Conservation (phyloP, 768 basidiomycete genomes). For the Leccinellum albellum region DNA sequence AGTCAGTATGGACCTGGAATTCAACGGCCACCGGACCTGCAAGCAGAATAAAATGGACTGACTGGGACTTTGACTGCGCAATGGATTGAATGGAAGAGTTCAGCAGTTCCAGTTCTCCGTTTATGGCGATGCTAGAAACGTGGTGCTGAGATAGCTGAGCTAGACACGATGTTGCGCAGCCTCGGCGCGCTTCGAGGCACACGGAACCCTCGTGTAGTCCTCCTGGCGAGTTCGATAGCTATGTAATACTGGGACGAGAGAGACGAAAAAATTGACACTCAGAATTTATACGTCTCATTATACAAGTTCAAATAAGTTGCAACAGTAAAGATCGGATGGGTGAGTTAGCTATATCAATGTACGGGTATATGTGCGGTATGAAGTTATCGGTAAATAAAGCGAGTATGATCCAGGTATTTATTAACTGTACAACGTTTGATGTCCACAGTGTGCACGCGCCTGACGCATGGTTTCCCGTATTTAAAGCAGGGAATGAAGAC, state of each 20-base stretch:
- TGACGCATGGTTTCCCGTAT: constrained; percentile 22
- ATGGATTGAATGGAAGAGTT: background rate
- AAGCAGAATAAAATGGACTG: background rate
- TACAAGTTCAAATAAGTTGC: background rate
- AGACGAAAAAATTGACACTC: too few relatives aligned
- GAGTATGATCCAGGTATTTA: constrained; percentile 2
- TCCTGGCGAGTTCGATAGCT: too few relatives aligned
- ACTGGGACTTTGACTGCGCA: background rate
- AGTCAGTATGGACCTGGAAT: background rate
- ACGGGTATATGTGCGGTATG: constrained; percentile 20
- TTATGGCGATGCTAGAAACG: constrained; percentile 4
- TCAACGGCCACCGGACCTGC: background rate
- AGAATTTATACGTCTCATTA: background rate
- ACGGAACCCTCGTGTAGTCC: constrained; percentile 21
- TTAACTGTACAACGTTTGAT: constrained; percentile 5
- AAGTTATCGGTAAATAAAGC: constrained; percentile 8
- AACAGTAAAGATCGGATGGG: constrained; percentile 3
- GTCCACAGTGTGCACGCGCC: background rate
- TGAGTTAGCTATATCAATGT: constrained; percentile 13
- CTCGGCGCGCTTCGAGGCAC: constrained; percentile 1
- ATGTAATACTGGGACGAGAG: too few relatives aligned
- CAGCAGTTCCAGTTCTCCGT: background rate
- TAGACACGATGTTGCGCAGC: constrained; percentile 12
- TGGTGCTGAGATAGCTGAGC: constrained; percentile 1
- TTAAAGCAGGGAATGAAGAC: constrained; percentile 10